A percentile compares a stretch with the other conserved stretches of the same genome.
Conservation (phyloP, 192 early-diverging fungal genomes). For the Linnemannia hyalina region DNA sequence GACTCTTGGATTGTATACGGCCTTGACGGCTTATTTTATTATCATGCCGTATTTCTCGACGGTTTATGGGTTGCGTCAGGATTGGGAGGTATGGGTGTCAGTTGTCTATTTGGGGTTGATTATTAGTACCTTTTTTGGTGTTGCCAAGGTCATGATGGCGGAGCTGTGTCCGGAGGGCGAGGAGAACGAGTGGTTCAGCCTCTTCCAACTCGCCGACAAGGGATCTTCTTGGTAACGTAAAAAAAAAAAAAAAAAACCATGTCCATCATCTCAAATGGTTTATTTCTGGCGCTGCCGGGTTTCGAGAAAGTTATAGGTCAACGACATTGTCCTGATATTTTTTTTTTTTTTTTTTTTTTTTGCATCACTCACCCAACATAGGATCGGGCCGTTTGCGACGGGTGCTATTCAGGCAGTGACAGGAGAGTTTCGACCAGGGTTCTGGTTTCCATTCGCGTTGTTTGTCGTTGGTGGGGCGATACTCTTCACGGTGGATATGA, state of each 20-base stretch:
- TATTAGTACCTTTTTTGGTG: constrained; percentile 64
- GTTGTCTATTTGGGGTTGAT: constrained; percentile 58
- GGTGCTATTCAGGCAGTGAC: constrained; percentile 68
- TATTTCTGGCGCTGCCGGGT: too few relatives aligned
- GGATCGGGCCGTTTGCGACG: constrained; percentile 81
- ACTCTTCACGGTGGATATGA: constrained; percentile 58
- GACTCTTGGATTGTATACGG: constrained; percentile 49
- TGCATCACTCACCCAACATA: background rate
- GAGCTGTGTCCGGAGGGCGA: constrained; percentile 71
- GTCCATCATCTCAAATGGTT: too few relatives aligned
- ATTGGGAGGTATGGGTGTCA: constrained; percentile 47
- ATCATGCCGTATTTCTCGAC: constrained; percentile 58
- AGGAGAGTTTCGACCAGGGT: constrained; percentile 61
- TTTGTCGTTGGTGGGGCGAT: constrained; percentile 60
- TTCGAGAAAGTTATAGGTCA: too few relatives aligned
- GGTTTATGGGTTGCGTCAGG: constrained; percentile 53
- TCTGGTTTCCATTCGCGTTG: constrained; percentile 62
- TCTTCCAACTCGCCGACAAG: constrained; percentile 74
- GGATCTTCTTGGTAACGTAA: constrained; percentile 62
- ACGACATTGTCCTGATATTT: background rate
- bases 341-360: background rate
- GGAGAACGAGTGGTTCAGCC: constrained; percentile 75
- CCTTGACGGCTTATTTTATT: constrained; percentile 67
- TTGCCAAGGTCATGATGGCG: constrained; percentile 65
- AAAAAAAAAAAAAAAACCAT: too few relatives aligned